phyloP scores from a whole-genome alignment of 179 eudicot genomes.

The Heliamphora pulchella region DNA sequence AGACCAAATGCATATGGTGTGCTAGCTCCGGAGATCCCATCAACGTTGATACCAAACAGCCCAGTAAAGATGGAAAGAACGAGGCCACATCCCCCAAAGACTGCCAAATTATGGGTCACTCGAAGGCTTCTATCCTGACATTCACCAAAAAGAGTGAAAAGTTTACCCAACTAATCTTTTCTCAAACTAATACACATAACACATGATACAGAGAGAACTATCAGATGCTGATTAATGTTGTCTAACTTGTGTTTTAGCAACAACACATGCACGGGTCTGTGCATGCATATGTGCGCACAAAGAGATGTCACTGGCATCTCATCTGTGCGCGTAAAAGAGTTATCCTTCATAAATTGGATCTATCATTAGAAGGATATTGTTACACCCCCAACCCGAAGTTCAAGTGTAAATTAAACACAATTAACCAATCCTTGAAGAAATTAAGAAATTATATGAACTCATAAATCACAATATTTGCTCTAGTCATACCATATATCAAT shows the following conservation, averaged over 20 bases:
- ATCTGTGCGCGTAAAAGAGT: background rate
- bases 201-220: background rate
- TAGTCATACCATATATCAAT: no score
- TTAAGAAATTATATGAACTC: no score
- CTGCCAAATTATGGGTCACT: constrained; percentile 76
- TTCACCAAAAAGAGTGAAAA: background rate
- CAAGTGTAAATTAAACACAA: no score
- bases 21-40: constrained; percentile 82
- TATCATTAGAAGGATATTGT: background rate
- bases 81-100: constrained; percentile 90
- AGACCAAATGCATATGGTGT: constrained; percentile 84
- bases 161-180: background rate
- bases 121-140: constrained; percentile 85
- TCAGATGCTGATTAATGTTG: background rate
- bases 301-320: background rate
- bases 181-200: background rate
- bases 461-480: no score
- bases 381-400: no score
- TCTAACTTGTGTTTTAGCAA: background rate
- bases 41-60: constrained; percentile 84
- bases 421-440: no score
- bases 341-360: background rate
- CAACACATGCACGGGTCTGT: background rate
- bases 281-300: background rate
- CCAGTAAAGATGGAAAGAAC: constrained; percentile 80